Base-by-base conservation (phyloP, 441 rosid species). In the Geranium incanum region DNA sequence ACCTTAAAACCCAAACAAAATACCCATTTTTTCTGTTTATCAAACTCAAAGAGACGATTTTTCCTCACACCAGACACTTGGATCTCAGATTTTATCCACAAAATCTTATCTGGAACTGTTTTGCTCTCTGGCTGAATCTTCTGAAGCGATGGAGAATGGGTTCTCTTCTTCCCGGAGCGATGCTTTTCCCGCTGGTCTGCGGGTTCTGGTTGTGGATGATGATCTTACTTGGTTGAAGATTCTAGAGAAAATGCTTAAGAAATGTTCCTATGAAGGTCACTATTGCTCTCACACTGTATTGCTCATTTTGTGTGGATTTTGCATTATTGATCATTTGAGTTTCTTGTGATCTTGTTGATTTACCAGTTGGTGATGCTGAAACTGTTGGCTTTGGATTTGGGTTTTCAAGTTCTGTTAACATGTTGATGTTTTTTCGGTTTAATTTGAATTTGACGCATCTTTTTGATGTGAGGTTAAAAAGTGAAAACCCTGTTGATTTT, bases 171-270 rank as follows among this genome's bases (percentile, higher is more conserved):
- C 90, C 41, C 81, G 82, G 71, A 79, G 59, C 52, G 86, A 82
- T 43, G 75, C 77, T 2, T 89, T 89, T 55, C 95, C 97, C 28
- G 88, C 88, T 67, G 97, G 95, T 60, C 90, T 95, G 37, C 86
- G 97, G 28, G 96, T 95, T 76, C 97, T 92, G 28, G 97, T 90
- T 0, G 99, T 95, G 19, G 97, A 95, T 64, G 96, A 95, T 37
- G 97, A 95, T 55, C 95, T 90, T 3, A 89, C 97, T 1, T 92
- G 97, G 97, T 78, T 92, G 69, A 92, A 87, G 79, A 92, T 90
- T 76, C 99, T 92, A 9, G 97, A 90, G 79, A 95, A 88, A 86
- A 95, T 92, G 99, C 97, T 95, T 68, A 92, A 85, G 68, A 90
- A 92, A 77, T 94, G 97, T 67, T 90, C 86, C 13, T 94, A 89